These are phyloP conservation scores for Pyrenochaeta sp. DNA, from an alignment of 2,329 filamentous ascomycete species.

Conservation along the genomic window DNA sequence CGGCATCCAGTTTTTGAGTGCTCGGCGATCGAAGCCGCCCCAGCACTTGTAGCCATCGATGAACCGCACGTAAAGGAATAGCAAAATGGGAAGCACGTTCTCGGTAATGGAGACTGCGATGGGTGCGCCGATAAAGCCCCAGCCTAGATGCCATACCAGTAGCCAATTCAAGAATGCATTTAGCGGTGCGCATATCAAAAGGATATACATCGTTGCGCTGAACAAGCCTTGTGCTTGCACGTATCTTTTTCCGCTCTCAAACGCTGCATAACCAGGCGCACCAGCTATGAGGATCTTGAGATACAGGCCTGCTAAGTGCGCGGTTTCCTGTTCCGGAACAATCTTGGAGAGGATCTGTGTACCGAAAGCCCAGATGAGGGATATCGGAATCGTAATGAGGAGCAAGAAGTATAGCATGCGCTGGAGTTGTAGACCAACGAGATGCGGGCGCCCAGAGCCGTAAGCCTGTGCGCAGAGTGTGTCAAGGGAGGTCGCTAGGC, in stretches of 20 bases:
- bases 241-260: slow-evolving; percentile 84
- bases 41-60: slow-evolving; percentile 78
- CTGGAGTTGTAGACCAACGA: slow-evolving; percentile 85
- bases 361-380: slow-evolving; percentile 73
- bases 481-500: slow-evolving; percentile 89
- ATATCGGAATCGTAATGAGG: slow-evolving; percentile 75
- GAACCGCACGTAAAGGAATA: slow-evolving; percentile 78
- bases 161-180: slow-evolving; percentile 84
- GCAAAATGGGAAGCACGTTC: slow-evolving; percentile 74
- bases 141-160: slow-evolving; percentile 71
- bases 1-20: slow-evolving; percentile 77
- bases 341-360: slow-evolving; percentile 69
- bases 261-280: slow-evolving; percentile 77
- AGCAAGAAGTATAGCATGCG: slow-evolving; percentile 82
- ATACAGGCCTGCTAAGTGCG: slow-evolving; percentile 75
- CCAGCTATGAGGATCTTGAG: slow-evolving; percentile 74
- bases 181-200: slow-evolving; percentile 81
- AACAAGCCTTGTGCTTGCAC: slow-evolving; percentile 91
- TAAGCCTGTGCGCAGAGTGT: slow-evolving; percentile 95
- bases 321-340: slow-evolving; percentile 76
- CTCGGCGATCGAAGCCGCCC: slow-evolving; percentile 77
- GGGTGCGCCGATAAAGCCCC: slow-evolving; percentile 77
- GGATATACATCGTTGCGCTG: slow-evolving; percentile 80
- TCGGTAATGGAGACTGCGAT: slow-evolving; percentile 80
- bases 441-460: slow-evolving; percentile 85